These are phyloP conservation scores for Neurospora sp. DNA, from an alignment of 2,329 filamentous ascomycete genomes.

Conservation along the genomic window DNA sequence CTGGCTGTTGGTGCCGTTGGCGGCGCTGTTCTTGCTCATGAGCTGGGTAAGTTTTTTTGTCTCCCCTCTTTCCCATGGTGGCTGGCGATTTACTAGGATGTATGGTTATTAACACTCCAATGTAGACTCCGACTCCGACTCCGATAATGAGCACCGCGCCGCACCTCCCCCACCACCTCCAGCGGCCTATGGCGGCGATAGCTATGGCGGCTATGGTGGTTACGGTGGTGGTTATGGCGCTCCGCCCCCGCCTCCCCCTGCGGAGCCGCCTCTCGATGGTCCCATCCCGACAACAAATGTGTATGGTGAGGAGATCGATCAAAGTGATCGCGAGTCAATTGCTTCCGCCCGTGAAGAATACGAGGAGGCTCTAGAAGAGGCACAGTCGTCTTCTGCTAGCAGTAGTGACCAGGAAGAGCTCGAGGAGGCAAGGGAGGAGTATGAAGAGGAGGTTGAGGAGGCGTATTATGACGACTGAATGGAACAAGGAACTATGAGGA, in stretches of 20 bases:
- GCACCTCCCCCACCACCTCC: constrained; percentile 1
- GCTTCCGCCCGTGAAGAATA: constrained; percentile 41
- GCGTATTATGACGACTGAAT: constrained; percentile 6
- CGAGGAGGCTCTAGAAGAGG: constrained; percentile 13
- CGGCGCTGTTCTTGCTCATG: constrained; percentile 46
- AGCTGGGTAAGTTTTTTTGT: constrained; percentile 35
- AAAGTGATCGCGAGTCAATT: constrained; percentile 32
- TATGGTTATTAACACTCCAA: background rate
- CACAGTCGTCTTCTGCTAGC: constrained; percentile 13
- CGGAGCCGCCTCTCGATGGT: constrained; percentile 1
- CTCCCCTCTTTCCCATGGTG: background rate
- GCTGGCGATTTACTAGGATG: background rate
- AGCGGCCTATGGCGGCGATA: constrained; percentile 5
- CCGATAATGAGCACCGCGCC: constrained; percentile 7
- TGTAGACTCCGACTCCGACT: constrained; percentile 11
- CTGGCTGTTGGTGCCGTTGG: constrained; percentile 45
- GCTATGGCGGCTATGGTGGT: constrained; percentile 8
- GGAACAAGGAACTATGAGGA: background rate
- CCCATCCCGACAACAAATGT: constrained; percentile 21
- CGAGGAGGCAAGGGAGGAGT: constrained; percentile 13
- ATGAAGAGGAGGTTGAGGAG: constrained; percentile 15
- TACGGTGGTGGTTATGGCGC: background rate
- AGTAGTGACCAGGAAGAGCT: constrained; percentile 17
- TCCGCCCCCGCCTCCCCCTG: constrained; percentile 3
- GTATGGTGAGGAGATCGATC: constrained; percentile 27